Percentiles rank a stretch among this genome's conserved stretches.
phyloP scores from a whole-genome alignment of 495 filamentous ascomycete species.

The Aspergillus egyptiacus region DNA sequence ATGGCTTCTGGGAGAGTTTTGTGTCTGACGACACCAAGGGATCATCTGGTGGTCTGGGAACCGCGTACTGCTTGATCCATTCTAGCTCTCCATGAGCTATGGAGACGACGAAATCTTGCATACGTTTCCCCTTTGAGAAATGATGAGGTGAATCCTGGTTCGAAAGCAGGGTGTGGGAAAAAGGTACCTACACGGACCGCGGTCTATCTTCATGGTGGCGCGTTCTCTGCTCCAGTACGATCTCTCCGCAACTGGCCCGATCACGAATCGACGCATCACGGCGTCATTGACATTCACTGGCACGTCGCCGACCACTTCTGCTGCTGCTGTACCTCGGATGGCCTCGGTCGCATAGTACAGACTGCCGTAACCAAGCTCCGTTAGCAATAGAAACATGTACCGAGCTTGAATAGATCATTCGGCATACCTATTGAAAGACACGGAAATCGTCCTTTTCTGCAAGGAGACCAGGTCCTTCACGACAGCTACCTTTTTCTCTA shows the following conservation, averaged over 20 bases:
- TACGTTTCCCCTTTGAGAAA: slow-evolving; percentile 16
- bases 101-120: slow-evolving; percentile 20
- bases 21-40: slow-evolving; percentile 12
- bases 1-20: slow-evolving; percentile 20
- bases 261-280: slow-evolving; percentile 20
- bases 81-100: slow-evolving; percentile 23
- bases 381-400: neutral
- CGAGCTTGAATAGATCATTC: slow-evolving; percentile 2
- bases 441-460: slow-evolving; percentile 25
- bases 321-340: slow-evolving; percentile 9
- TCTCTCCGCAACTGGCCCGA: slow-evolving; percentile 26
- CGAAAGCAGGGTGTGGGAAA: neutral
- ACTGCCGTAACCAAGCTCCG: slow-evolving; percentile 20
- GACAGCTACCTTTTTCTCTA: slow-evolving; percentile 21
- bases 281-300: slow-evolving; percentile 10
- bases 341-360: slow-evolving; percentile 23
- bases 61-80: slow-evolving; percentile 23
- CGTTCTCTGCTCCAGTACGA: slow-evolving; percentile 27
- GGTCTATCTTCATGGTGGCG: slow-evolving; percentile 19
- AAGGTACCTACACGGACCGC: slow-evolving; percentile 27
- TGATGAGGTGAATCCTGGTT: slow-evolving; percentile 10
- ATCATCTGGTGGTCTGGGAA: slow-evolving; percentile 13
- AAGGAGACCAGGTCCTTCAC: slow-evolving; percentile 25
- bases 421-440: slow-evolving; percentile 20
- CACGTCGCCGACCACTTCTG: slow-evolving; percentile 2